Conservation (phyloP, 441 rosid species). For the Erysimum cheiri region DNA sequence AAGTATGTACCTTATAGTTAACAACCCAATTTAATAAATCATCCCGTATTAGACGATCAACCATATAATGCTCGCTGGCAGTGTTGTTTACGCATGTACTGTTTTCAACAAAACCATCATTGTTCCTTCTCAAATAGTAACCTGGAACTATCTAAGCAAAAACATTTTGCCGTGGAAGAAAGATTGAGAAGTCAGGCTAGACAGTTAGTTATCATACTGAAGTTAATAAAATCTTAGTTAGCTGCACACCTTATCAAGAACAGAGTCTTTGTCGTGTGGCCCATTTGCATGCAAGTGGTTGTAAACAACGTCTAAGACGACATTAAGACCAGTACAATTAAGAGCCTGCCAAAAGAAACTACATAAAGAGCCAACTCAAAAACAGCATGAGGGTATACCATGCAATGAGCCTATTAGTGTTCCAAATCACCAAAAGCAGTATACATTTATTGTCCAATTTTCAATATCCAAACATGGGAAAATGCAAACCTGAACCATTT, state of each 20-base stretch:
- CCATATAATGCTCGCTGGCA: conserved; percentile 99
- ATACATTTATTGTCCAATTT: not conserved
- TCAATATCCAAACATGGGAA: conserved; percentile 21
- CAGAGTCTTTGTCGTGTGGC: conserved; percentile 77
- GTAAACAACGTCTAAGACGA: conserved; percentile 93
- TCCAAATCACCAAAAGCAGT: conserved; percentile 23
- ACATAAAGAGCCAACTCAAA: conserved; percentile 28
- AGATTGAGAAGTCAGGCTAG: conserved; percentile 21
- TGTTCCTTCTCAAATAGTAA: conserved; percentile 91
- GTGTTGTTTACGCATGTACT: conserved; percentile 95
- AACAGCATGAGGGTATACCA: conserved; percentile 16
- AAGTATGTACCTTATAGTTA: conserved; percentile 80
- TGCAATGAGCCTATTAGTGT: conserved; percentile 15
- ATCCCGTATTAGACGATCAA: conserved; percentile 83
- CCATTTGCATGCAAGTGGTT: conserved; percentile 95
- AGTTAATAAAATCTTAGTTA: conserved; percentile 8
- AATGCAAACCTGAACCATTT: conserved; percentile 87
- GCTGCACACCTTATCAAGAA: conserved; percentile 86
- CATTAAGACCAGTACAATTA: conserved; percentile 67
- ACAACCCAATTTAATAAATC: conserved; percentile 89
- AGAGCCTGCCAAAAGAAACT: conserved; percentile 65
- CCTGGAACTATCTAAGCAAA: conserved; percentile 91
- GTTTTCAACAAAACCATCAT: conserved; percentile 80
- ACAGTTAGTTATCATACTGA: conserved; percentile 18
- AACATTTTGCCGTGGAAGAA: conserved; percentile 30